Base-by-base conservation (phyloP, 2,329 filamentous ascomycete genomes). In the Pseudogymnoascus sp. region DNA sequence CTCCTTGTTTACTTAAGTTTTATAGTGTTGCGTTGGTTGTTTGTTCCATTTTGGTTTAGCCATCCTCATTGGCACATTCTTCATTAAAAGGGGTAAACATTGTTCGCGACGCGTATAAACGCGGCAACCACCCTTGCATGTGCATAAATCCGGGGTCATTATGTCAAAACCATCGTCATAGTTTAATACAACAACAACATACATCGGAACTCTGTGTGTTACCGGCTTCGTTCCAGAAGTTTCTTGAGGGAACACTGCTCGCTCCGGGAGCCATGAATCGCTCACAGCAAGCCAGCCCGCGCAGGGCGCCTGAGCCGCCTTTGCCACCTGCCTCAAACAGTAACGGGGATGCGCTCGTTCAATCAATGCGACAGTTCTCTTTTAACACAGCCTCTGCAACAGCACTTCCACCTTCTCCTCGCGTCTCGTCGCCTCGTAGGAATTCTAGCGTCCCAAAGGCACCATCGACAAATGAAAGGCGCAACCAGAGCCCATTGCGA, bases 351-450 rank as follows among this genome's bases (percentile, higher is more conserved):
- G 74, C 73, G 58, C 68, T 79, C 63, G 69, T 75, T 36, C 73
- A 73, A 60, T 77, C 78, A 25, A 71, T 80, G 59, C 72, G 74
- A 62, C 75, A 77, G 60, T 76, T 81, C 57, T 69, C 69, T 8
- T 63, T 69, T 38, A 64, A 37, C 57, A 41, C 50, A 25, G 63
- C 58, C 20, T 58, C 60, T 30, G 38, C 58, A 14, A 58, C 60
- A 35, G 38, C 59, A 36, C 60, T 57, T 14, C 62, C 53, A 1
- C 57, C 53, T 60, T 61, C 59, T 14, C 62, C 18, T 37, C 37
- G 38, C 20, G 15, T 38, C 36, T 33, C 47, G 20, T 28, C 28
- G 9, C 18, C 47, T 38, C 57, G 28, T 11, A 58, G 37, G 20
- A 58, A 37, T 58, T 39, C 57, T 14, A 37, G 57, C 15, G 57